Conservation (phyloP, 2,329 filamentous ascomycete species). For the Exophiala aquamarina region DNA sequence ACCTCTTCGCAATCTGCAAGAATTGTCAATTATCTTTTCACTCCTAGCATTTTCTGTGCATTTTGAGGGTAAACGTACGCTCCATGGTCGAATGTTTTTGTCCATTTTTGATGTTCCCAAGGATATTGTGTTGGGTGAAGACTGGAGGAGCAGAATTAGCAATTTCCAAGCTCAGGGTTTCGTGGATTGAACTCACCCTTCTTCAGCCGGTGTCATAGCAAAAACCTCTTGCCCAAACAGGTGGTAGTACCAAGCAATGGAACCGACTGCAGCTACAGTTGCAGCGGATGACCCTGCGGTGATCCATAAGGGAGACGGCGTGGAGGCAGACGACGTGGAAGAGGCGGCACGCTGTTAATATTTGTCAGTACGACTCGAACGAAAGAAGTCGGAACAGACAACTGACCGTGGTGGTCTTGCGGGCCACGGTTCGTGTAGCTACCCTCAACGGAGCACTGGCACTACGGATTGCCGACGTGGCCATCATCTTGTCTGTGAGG, state of each 20-base stretch:
- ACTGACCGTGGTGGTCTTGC: conserved; percentile 74
- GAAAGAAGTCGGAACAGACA: conserved; percentile 42
- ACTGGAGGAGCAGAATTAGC: conserved; percentile 48
- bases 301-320: conserved; percentile 74
- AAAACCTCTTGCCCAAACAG: conserved; percentile 85
- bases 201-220: conserved; percentile 90
- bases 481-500: conserved; percentile 70
- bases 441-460: conserved; percentile 82
- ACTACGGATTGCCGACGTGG: conserved; percentile 85
- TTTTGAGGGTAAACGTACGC: conserved; percentile 64
- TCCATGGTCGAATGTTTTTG: conserved; percentile 96
- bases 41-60: not conserved
- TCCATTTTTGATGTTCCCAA: conserved; percentile 89
- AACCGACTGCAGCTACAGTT: conserved; percentile 81
- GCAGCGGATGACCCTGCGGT: conserved; percentile 85
- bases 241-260: conserved; percentile 96
- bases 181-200: conserved; percentile 72
- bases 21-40: conserved; percentile 26
- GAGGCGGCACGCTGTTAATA: conserved; percentile 59
- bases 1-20: conserved; percentile 82
- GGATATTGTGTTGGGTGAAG: conserved; percentile 90
- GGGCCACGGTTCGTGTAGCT: conserved; percentile 71
- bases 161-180: no score
- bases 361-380: conserved; percentile 28
- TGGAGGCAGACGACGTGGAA: conserved; percentile 65